Evolutionary conservation across 1,284 basidiomycete genomes (phyloP), one percentile per base, ranked within the genome.

Genomic region (Austroboletus olivaceoglutinosus): DNA sequence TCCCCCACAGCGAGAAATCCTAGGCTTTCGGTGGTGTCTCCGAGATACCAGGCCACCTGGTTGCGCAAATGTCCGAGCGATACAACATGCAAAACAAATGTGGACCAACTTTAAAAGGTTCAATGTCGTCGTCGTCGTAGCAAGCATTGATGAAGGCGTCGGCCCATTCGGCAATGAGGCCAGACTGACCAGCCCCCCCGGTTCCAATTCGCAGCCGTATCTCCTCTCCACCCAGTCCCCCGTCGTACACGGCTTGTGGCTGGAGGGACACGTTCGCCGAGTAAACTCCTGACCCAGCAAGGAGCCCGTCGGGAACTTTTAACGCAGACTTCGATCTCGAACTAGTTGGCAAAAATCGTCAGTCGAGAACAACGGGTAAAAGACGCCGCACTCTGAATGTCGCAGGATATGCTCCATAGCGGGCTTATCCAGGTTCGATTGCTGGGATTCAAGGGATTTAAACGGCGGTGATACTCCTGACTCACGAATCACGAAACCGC

Each of bases 41-140:
- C 76, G 12, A 77, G 61, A 58, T 75, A 74, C 78, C 78, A 79
- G 15, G 63, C 76, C 25, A 78, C 68, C 77, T 79, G 40, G 13
- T 42, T 1, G 12, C 5, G 40, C 45, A 47, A 13, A 29, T 21
- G 22, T 50, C 29, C 22, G 22, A 39, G 8, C 4, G 25, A 22
- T 36, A 7, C 2, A 29, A 38, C 4, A n/a, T 4, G 7, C 9
- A 27, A 12, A 31, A 3, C 16, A n/a, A 47, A 34, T 19, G 6
- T 16, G 13, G 30, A 61, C 69, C 27, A 45, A 75, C 76, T 46
- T 65, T 54, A 51, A 76, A 76, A 22, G 74, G 70, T 40, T 57
- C 18, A 19, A 54, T 47, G 1, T 59, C 56, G 23, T 58, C 56
- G 23, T 58, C 43, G 3, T 58, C 27, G 15, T 72, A 64, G 49